Base-by-base conservation (phyloP, 2,329 filamentous ascomycete species). In the Graphilbum fragrans region DNA sequence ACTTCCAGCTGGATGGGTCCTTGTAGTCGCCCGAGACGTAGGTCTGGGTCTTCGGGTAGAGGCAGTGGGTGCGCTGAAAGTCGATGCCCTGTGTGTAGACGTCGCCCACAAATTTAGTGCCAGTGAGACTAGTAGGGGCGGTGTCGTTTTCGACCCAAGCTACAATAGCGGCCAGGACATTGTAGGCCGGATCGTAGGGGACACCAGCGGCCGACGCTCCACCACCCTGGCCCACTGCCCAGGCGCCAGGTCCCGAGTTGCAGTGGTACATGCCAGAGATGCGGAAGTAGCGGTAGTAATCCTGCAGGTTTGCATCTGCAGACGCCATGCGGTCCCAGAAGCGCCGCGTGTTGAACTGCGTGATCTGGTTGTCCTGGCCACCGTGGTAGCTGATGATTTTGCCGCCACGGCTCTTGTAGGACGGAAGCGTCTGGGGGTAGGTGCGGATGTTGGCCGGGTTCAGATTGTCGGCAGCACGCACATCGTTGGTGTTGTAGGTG, bases 241-340 rank as follows among this genome's bases (percentile, higher is more conserved):
- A 54, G 2, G 66, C 64, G 1, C 66, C 67, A 14, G 52, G 52
- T 4, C 70, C 70, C 6, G 64, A 63, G 10, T 40, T 47, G 50
- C 71, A 75, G 52, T 75, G 72, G 2, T 53, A 58, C 58, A 72
- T 69, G 7, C 71, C 70, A 5, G 62, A 64, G 46, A 75, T 62
- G 25, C 61, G 61, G 58, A 76, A 75, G 53, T 62, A 66, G 37
- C 70, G 62, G 47, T 70, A 65, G 45, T 67, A 69, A 1, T 54
- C 49, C 42, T 69, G 64, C 5, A 69, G 50, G 41, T 60, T 45
- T 0, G 45, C 37, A 2, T 52, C 38, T 0, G 53, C 46, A 0
- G 58, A 49, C 6, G 47, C 47, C 65, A 71, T 67, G 0, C 62
- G 67, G 21, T 68, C 55, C 53, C 71, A 71, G 58, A 71, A 71